Base-by-base conservation (phyloP, 768 basidiomycete species). In the Russula ochroleuca region DNA sequence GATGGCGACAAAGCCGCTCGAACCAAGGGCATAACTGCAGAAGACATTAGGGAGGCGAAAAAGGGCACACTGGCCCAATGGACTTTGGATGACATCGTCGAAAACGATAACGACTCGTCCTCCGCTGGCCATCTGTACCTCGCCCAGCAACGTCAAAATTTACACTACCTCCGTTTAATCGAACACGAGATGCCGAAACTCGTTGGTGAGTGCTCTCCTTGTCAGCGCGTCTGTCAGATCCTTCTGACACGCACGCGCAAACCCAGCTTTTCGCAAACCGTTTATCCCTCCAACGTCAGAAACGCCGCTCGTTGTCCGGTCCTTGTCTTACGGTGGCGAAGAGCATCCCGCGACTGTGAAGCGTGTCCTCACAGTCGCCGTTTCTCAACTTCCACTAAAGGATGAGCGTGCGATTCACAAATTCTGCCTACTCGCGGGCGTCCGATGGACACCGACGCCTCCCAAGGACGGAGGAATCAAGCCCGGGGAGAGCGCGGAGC, bases 121-220 rank as follows among this genome's bases (percentile, higher is more conserved):
- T 79, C 85, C 31, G 78, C 79, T 25, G 91, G 86, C 19, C 92
- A 95, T 76, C 71, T 87, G 45, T 81, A 86, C 69, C 74, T 94
- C 54, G 81, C 84, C 61, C 83, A 91, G 70, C 85, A 94, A 68
- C 81, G 92, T 37, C 81, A 90, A 71, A 77, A 83, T 50, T 75
- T 94, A 48, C 82, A 90, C 68, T 90, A 93, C 72, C 76, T 95
- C 72, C 83, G 93, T 57, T 80, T 94, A 66, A 91, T 95, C 63
- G 92, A 94, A 72, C 85, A 90, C 67, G 93, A 96, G 75, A 85
- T 92, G 82, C 88, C 90, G 23, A 85, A 89, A 72, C 83, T 96
- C 56, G 85, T 91, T 69, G 87, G 94, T 94, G 62, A 62, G 70
- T 65, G 11, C n/a, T 28, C n/a, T 28, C n/a, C 7, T 38, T 3